phyloP scores from a whole-genome alignment of 2,329 filamentous ascomycete species.

The Pseudofabraea citricarpa region DNA sequence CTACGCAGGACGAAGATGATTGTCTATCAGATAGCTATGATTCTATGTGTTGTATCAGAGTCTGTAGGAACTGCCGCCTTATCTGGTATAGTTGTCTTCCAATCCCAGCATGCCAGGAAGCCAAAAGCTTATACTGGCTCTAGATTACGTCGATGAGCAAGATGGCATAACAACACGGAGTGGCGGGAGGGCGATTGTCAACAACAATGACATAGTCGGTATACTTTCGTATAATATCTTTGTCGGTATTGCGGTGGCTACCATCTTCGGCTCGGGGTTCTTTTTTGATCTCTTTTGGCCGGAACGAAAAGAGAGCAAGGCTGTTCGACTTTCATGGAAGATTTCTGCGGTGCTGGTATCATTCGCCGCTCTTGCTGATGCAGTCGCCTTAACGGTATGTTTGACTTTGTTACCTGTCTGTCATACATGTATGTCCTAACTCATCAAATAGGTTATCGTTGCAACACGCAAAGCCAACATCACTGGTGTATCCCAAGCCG shows the following conservation, averaged over 20 bases:
- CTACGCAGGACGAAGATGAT: conserved; percentile 53
- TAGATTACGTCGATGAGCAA: conserved; percentile 52
- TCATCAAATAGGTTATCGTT: conserved; percentile 34
- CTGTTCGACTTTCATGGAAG: conserved; percentile 50
- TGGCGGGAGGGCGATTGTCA: conserved; percentile 33
- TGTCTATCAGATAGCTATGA: conserved; percentile 55
- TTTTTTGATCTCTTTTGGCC: conserved; percentile 61
- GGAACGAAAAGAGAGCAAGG: conserved; percentile 41
- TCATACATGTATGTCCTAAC: no score
- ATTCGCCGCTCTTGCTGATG: conserved; percentile 40
- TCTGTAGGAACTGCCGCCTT: conserved; percentile 50
- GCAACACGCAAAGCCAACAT: conserved; percentile 40
- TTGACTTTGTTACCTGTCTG: no score
- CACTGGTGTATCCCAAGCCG: conserved; percentile 28
- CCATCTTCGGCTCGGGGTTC: conserved; percentile 53
- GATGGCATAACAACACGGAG: conserved; percentile 36
- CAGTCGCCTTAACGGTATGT: conserved; percentile 40
- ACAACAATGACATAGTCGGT: conserved; percentile 52
- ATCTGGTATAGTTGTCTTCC: conserved; percentile 35
- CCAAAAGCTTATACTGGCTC: not conserved
- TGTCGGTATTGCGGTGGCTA: conserved; percentile 50
- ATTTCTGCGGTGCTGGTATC: conserved; percentile 43
- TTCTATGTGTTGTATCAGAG: conserved; percentile 51
- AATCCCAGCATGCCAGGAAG: not conserved
- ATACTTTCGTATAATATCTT: conserved; percentile 55